Evolutionary conservation across 106 monocot genomes (phyloP), one percentile per base, ranked within the genome.

Genomic region (Narthecium ossifragum): DNA sequence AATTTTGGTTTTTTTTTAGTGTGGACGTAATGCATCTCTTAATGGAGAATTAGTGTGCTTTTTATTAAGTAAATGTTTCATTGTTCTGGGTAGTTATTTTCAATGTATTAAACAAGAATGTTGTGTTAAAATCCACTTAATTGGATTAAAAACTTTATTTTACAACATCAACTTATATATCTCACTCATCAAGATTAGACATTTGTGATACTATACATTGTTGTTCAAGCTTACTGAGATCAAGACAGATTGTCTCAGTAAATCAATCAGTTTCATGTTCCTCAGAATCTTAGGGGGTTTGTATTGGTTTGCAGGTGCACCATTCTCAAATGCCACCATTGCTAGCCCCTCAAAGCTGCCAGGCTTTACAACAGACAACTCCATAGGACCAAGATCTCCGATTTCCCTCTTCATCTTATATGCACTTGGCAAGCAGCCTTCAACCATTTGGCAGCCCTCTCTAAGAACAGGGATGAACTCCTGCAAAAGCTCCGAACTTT

Each of bases 261-360:
- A 21, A 46, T 46, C 22, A 62, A 32, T 31, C 7, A 62, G 61
- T 5, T 26, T 31, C 0, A 13, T 18, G 15, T 53, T 37, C 18
- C 61, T 36, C 2, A 70, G 36, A 39, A 70, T 61, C 53, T 61
- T 70, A 0, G 70, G 53, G 2, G 70, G 70, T 29, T 70, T 70
- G 36, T 70, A 70, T 21, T 70, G 70, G 31, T 46, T 70, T 0
- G 61, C 53, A 17, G 70, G 31, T 8, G 61, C 39, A 26, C 70
- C 70, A 33, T 20, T 54, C 31, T 61, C 61, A 11, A 70, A 18
- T 7, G 70, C 61, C 20, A 25, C 5, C 29, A 29, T 54, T 45
- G 61, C 53, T 20, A 61, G 20, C 18, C 53, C 28, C 12, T 70
- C 70, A 40, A 70, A 70, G 26, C 53, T 70, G 8, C 70, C 61